Evolutionary conservation across 2,329 filamentous ascomycete species (phyloP), one percentile per base, ranked within the genome.

Genomic region (Cladosporium phlei): DNA sequence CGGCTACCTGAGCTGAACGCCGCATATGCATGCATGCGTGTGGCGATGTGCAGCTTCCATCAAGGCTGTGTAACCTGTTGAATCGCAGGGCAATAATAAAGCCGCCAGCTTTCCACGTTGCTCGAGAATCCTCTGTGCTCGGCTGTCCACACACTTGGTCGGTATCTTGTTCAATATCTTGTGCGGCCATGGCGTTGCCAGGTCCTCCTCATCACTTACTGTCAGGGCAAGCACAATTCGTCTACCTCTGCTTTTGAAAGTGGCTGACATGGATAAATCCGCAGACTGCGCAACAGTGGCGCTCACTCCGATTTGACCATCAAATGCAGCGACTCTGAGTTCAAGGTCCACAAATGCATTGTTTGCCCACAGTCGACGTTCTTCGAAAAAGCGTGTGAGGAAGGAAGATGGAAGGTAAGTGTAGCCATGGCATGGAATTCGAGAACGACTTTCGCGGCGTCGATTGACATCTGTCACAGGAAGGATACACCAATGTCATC

Each of bases 351-450:
- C 20, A 30, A 40, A 30, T 40, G 38, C 16, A 40, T 40, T n/a
- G 21, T 40, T n/a, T 40, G 38, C 30, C 38, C 38, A 5, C 25
- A 42, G n/a, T 42, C 25, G 8, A 16, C 17, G 20, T 42, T 42
- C 25, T 42, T 42, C 9, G 17, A 25, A n/a, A 42, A 32, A 14
- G 38, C 38, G 19, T 42, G 38, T 16, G 17, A 42, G 28, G n/a
- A 16, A 20, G 24, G 25, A 25, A 42, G 30, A 42, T 42, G 38
- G 38, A 42, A 42, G 38, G 38, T 42, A 19, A 28, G 25, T 32
- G 29, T 16, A 16, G 19, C 19, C n/a, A n/a, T n/a, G n/a, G n/a
- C n/a, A n/a, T n/a, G n/a, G n/a, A n/a, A n/a, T 16, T 6, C 9
- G 14, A 32, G 19, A 7, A 5, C 19, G 29, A 16, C 10, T 14